Evolutionary conservation across 345 rosid species (phyloP).

Genomic region (Mangifera indica): DNA sequence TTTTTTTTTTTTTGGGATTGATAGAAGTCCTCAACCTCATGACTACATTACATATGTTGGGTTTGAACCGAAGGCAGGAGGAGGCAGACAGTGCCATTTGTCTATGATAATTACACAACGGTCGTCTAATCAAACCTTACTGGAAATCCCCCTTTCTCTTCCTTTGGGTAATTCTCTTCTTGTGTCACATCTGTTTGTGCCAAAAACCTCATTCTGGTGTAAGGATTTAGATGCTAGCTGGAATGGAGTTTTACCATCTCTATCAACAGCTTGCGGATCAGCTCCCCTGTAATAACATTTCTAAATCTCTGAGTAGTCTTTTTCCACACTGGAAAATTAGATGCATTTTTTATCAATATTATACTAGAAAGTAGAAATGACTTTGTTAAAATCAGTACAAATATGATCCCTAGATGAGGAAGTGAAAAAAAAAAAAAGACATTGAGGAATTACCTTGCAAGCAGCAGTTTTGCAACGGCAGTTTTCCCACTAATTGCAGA

Average conservation of each 20-base stretch:
- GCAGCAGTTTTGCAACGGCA: conserved; percentile 59
- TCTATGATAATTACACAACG: neutral
- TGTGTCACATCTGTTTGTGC: conserved; percentile 32
- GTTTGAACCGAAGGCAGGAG: neutral
- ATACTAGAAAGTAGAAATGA: too few species aligned
- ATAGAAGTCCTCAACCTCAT: too few species aligned
- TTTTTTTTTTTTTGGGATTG: too few species aligned
- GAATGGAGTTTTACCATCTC: conserved; percentile 41
- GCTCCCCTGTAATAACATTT: conserved; percentile 56
- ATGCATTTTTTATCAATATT: too few species aligned
- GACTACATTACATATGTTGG: conserved; percentile 1
- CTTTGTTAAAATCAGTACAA: too few species aligned
- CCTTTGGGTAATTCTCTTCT: neutral
- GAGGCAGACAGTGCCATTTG: neutral
- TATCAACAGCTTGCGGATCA: conserved; percentile 51
- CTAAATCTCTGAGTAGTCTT: conserved; percentile 2
- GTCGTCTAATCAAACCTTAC: neutral
- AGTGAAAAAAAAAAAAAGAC: conserved; percentile 6
- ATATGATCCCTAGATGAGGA: too few species aligned
- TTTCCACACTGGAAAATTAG: neutral
- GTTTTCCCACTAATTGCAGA: conserved; percentile 48
- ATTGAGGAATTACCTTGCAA: conserved; percentile 45
- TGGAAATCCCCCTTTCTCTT: too few species aligned
- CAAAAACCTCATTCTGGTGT: conserved; percentile 42
- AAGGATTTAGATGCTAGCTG: conserved; percentile 42